Conservation (phyloP, 129 eudicot genomes). For the Ambrosia trifida region DNA sequence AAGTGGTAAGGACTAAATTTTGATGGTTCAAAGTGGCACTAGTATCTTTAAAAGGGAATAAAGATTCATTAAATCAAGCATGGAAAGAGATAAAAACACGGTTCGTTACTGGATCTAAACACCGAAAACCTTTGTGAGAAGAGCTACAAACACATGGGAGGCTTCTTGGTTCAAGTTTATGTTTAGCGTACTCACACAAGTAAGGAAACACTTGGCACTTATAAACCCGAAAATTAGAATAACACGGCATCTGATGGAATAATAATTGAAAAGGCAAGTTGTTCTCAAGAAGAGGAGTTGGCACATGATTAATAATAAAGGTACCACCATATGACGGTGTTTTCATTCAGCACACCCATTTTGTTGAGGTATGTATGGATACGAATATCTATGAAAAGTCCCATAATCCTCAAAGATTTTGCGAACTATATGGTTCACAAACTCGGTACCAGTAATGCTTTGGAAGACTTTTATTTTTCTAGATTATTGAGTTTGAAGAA, state of each 20-base stretch:
- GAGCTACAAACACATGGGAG: neutral
- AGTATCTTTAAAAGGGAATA: too few relatives aligned
- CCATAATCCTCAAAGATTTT: neutral
- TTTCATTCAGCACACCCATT: neutral
- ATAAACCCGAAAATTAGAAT: neutral
- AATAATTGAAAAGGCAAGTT: neutral
- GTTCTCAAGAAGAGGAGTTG: neutral
- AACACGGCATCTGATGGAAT: neutral
- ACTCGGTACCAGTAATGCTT: too few relatives aligned
- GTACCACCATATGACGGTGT: too few relatives aligned
- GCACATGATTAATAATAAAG: too few relatives aligned
- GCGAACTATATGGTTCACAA: too few relatives aligned
- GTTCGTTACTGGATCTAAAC: neutral
- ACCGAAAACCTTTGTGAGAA: neutral
- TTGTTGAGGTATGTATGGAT: neutral
- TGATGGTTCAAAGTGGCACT: too few relatives aligned
- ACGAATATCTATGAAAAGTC: neutral
- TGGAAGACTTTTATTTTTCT: too few relatives aligned
- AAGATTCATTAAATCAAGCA: too few relatives aligned
- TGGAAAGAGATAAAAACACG: too few relatives aligned
- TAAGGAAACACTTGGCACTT: neutral
- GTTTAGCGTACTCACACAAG: neutral
- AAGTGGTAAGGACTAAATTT: too few relatives aligned
- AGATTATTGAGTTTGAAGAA: too few relatives aligned
- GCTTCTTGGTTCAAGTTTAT: neutral